Conservation (phyloP, 2,329 filamentous ascomycete species). For the Macrophomina pseudophaseolina region DNA sequence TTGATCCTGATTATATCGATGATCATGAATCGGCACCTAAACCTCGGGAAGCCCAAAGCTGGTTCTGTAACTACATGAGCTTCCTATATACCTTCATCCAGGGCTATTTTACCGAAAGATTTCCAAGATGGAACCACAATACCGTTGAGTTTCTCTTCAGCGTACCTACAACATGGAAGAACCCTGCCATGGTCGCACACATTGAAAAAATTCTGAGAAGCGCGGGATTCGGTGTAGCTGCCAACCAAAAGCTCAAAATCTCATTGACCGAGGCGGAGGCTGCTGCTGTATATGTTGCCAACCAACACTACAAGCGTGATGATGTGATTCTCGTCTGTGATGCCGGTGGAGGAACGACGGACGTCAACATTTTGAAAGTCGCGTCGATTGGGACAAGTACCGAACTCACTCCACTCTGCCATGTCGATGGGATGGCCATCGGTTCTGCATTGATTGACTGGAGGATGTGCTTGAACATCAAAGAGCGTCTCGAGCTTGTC, state of each 20-base stretch:
- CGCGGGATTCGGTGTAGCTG: conserved; percentile 50
- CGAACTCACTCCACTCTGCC: background rate
- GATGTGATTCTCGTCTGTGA: conserved; percentile 52
- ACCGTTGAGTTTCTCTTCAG: conserved; percentile 56
- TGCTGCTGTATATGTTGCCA: conserved; percentile 48
- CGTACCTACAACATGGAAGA: conserved; percentile 59
- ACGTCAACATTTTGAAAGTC: conserved; percentile 6
- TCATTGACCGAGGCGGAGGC: conserved; percentile 55
- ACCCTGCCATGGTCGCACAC: conserved; percentile 51
- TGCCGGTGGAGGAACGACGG: conserved; percentile 50
- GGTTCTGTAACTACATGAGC: conserved; percentile 41
- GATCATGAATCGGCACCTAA: background rate
- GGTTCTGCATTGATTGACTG: conserved; percentile 26
- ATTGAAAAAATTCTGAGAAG: conserved; percentile 52
- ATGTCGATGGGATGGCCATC: conserved; percentile 27
- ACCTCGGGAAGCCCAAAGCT: background rate
- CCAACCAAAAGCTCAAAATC: conserved; percentile 43
- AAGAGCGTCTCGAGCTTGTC: background rate
- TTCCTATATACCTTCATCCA: conserved; percentile 54
- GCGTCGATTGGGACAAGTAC: background rate
- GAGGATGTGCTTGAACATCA: background rate
- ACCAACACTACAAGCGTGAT: conserved; percentile 29
- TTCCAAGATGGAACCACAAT: conserved; percentile 37
- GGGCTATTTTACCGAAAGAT: conserved; percentile 33
- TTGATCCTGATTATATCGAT: background rate